Evolutionary conservation across 2,329 filamentous ascomycete species (phyloP).

Genomic region (Harringtonia aguacate): DNA sequence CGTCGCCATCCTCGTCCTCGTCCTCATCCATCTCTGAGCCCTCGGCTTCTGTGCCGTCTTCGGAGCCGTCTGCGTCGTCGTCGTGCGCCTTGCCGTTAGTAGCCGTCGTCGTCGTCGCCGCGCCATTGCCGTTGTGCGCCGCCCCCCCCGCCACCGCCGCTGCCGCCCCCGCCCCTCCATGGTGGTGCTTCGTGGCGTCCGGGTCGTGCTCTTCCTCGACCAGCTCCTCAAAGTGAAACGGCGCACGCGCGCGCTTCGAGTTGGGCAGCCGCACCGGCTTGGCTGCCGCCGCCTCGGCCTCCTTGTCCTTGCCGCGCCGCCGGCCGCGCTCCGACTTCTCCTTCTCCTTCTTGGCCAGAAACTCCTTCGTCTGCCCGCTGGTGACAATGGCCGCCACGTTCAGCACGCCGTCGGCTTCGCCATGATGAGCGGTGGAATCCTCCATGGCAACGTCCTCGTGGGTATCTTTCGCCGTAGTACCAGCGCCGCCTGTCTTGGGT

Average conservation of each 20-base stretch:
- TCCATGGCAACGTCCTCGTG: slow-evolving; percentile 23
- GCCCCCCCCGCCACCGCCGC: not conserved
- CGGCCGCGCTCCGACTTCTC: slow-evolving; percentile 60
- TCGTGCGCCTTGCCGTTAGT: slow-evolving; percentile 6
- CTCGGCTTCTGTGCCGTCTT: slow-evolving; percentile 9
- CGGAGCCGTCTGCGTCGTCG: slow-evolving; percentile 8
- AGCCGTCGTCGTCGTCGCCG: not conserved
- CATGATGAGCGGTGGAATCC: slow-evolving; percentile 28
- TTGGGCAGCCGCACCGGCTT: slow-evolving; percentile 58
- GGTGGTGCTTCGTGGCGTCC: slow-evolving; percentile 8
- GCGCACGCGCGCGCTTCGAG: slow-evolving; percentile 56
- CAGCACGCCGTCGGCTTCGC: slow-evolving; percentile 56
- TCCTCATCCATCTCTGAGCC: slow-evolving; percentile 11
- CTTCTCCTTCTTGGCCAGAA: slow-evolving; percentile 71
- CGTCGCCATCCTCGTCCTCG: slow-evolving; percentile 9
- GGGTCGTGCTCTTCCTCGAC: slow-evolving; percentile 35
- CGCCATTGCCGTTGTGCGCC: not conserved
- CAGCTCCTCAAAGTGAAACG: slow-evolving; percentile 64
- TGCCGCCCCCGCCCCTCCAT: not conserved
- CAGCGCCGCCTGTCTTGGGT: slow-evolving; percentile 16
- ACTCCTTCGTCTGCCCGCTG: slow-evolving; percentile 71
- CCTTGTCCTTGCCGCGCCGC: slow-evolving; percentile 50
- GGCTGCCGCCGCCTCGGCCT: slow-evolving; percentile 38
- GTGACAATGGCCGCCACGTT: slow-evolving; percentile 80
- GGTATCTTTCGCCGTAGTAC: slow-evolving; percentile 21